A percentile compares a stretch with the other conserved stretches of the same genome.
phyloP scores from a whole-genome alignment of 345 rosid species.

The Eucalyptus cladocalyx region DNA sequence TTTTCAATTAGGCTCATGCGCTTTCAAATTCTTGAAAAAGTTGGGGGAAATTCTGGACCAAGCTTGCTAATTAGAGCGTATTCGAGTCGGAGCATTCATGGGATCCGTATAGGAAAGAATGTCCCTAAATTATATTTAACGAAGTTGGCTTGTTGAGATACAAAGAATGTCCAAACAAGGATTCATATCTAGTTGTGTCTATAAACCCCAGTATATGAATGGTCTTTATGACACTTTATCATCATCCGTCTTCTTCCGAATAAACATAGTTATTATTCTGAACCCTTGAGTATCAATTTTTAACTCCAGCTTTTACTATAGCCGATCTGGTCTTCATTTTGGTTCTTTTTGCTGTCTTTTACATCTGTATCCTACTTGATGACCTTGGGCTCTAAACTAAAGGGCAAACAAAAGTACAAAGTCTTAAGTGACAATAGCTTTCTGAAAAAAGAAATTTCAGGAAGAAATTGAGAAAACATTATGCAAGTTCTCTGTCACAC shows the following conservation, averaged over 20 bases:
- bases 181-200: neutral
- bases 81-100: too few species aligned
- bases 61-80: too few species aligned
- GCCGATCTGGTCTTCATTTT: neutral
- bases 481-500: too few species aligned
- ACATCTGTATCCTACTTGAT: neutral
- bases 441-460: too few species aligned
- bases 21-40: too few species aligned
- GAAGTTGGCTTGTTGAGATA: neutral
- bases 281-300: neutral
- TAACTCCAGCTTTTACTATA: neutral
- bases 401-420: neutral
- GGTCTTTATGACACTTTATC: neutral
- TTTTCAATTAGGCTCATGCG: too few species aligned
- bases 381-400: neutral
- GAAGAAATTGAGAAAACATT: too few species aligned
- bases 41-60: too few species aligned
- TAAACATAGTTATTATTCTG: neutral
- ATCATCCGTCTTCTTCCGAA: neutral
- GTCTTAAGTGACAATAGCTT: too few species aligned
- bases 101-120: too few species aligned
- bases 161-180: neutral
- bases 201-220: neutral
- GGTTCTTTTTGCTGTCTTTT: neutral
- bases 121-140: too few species aligned